Evolutionary conservation across 1,139 yeast genomes (phyloP).

Genomic region (Suhomyces bokatorum): DNA sequence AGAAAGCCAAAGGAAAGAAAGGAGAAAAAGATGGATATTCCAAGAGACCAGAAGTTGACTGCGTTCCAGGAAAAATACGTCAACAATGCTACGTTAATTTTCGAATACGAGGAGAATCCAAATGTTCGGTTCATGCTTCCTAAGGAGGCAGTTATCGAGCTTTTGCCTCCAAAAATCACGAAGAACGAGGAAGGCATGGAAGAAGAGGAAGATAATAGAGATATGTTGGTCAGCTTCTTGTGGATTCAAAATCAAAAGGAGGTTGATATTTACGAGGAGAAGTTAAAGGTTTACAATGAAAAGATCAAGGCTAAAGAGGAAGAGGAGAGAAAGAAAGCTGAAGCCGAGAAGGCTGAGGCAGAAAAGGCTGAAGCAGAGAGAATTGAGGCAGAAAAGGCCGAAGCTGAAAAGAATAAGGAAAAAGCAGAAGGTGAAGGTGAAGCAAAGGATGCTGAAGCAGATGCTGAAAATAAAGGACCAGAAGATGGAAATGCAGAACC

Average conservation of each 20-base stretch:
- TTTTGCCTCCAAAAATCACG: slow-evolving; percentile 30
- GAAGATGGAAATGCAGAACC: slow-evolving; percentile 9
- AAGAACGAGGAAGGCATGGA: slow-evolving; percentile 17
- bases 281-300: slow-evolving; percentile 29
- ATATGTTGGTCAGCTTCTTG: slow-evolving; percentile 63
- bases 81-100: slow-evolving; percentile 69
- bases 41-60: slow-evolving; percentile 57
- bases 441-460: slow-evolving; percentile 13
- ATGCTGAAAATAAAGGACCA: slow-evolving; percentile 14
- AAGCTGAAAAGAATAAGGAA: slow-evolving; percentile 2
- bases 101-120: slow-evolving; percentile 83
- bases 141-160: slow-evolving; percentile 72
- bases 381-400: slow-evolving; percentile 19
- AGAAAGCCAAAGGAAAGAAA: slow-evolving; percentile 27
- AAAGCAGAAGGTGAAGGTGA: slow-evolving; percentile 5
- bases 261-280: slow-evolving; percentile 48
- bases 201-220: slow-evolving; percentile 38
- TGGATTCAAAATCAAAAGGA: slow-evolving; percentile 58
- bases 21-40: slow-evolving; percentile 24
- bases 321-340: slow-evolving; percentile 22
- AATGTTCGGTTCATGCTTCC: slow-evolving; percentile 76
- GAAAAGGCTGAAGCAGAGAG: slow-evolving; percentile 24
- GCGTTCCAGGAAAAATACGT: slow-evolving; percentile 75
- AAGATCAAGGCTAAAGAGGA: slow-evolving; percentile 19
- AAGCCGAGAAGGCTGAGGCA: slow-evolving; percentile 17